Base-by-base conservation (phyloP, 495 filamentous ascomycete genomes). In the Penicillium subrubescens region DNA sequence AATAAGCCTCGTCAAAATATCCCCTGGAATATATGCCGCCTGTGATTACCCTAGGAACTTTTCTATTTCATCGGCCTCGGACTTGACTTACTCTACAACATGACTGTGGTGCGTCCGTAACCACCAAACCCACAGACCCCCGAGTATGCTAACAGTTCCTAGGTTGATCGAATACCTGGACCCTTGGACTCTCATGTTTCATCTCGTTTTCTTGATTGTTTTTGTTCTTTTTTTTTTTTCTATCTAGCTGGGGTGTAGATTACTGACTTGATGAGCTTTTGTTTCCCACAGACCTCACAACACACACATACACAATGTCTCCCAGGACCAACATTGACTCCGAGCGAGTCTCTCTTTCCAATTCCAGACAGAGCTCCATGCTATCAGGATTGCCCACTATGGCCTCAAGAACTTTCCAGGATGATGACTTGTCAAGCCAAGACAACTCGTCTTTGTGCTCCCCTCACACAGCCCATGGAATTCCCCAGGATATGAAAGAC, bases 351-450 rank as follows among this genome's bases (percentile, higher is more conserved):
- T 72, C 78, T 65, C 68, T 77, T 51, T 69, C 77, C 64, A 73
- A 78, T 64, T 59, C 77, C 57, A 79, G 77, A 70, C 75, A 79
- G 57, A 70, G 59, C 62, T 68, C 77, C 67, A 67, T 77, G 65
- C 61, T 77, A 51, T 74, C 71, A 73, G 78, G 75, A 73, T 66
- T 77, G 35, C 75, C 79, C 66, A 76, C 72, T 68, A 74, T 79
- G 71, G 68, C 74, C 73, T 75, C 80, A 67, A 75, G 75, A 73
- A 63, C 71, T 65, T 60, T 76, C 76, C 78, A 78, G 79, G 80
- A 81, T 81, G 78, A 81, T 81, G 78, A 81, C 67, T 65, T 81
- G 64, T 79, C 75, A 52, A 79, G 73, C 75, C 80, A 79, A 70
- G 79, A 79, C 71, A 76, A 66, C 66, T 77, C 77, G 59, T 77